Percentiles rank a stretch among this genome's conserved stretches.
phyloP scores from a whole-genome alignment of 305 asterid species.

The Fraxinus dipetala region DNA sequence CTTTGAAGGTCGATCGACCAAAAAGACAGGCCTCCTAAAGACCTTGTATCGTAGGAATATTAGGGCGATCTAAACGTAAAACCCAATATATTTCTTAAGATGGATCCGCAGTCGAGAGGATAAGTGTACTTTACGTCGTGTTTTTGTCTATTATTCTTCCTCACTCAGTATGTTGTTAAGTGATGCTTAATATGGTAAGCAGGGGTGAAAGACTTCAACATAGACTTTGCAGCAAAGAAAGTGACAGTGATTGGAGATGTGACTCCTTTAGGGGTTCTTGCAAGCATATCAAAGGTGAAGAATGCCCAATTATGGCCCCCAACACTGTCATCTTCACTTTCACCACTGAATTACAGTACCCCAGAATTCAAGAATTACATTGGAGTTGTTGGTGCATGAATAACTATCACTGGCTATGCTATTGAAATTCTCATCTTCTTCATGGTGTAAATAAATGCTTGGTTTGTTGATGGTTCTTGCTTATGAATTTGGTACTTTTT shows the following conservation, averaged over 20 bases:
- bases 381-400: constrained; percentile 7
- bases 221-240: constrained; percentile 82
- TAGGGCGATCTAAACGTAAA: background rate
- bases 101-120: background rate
- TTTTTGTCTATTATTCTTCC: background rate
- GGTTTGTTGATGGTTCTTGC: constrained; percentile 10
- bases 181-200: constrained; percentile 9
- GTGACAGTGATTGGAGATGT: constrained; percentile 74
- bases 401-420: background rate
- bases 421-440: background rate
- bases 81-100: background rate
- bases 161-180: background rate
- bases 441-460: background rate
- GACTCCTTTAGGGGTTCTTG: constrained; percentile 69
- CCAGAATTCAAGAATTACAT: constrained; percentile 27
- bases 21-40: background rate
- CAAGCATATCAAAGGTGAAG: constrained; percentile 84
- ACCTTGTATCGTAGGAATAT: background rate
- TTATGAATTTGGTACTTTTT: background rate
- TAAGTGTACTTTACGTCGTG: background rate
- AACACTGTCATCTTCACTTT: constrained; percentile 30
- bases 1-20: background rate
- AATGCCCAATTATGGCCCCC: constrained; percentile 76
- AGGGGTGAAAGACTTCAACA: constrained; percentile 83
- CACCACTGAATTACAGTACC: background rate